These are phyloP conservation scores for Gamsiella multidivaricata DNA, from an alignment of 192 early-diverging fungal species.

Conservation along the genomic window DNA sequence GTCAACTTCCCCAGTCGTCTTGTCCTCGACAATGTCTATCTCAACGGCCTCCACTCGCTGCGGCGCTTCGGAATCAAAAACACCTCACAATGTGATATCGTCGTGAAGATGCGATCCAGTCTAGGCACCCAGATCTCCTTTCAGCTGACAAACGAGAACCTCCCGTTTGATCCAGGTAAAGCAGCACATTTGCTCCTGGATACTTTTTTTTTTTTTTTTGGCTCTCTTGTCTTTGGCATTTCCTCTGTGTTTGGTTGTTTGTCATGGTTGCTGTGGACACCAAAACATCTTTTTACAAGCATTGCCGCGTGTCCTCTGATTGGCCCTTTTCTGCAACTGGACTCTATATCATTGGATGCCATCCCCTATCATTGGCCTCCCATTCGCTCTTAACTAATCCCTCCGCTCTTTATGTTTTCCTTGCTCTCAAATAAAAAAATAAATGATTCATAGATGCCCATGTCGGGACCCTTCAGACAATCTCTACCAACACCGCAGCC, in stretches of 20 bases:
- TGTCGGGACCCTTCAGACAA: constrained; percentile 13
- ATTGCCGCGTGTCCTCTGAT: constrained; percentile 6
- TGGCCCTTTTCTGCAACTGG: constrained; percentile 1
- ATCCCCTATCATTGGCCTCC: not conserved
- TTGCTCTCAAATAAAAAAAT: not conserved
- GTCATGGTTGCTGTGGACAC: not conserved
- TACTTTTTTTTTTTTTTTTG: not conserved
- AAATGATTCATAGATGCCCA: constrained; percentile 23
- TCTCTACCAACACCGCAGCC: constrained; percentile 75
- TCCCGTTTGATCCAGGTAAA: constrained; percentile 67
- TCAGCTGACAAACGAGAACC: constrained; percentile 88
- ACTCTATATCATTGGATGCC: not conserved
- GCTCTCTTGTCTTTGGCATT: constrained; percentile 4
- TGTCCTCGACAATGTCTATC: constrained; percentile 82
- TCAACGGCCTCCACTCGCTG: constrained; percentile 85
- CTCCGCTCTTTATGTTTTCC: not conserved
- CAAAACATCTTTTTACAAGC: not conserved
- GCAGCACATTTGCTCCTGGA: not conserved
- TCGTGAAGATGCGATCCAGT: constrained; percentile 84
- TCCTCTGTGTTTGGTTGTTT: not conserved
- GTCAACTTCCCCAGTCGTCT: constrained; percentile 67
- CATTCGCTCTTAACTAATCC: not conserved
- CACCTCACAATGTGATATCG: constrained; percentile 62
- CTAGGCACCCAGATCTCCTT: constrained; percentile 83
- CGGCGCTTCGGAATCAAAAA: constrained; percentile 79